Evolutionary conservation across 1,284 basidiomycete species (phyloP).

Genomic region (Takashimella tepidaria): DNA sequence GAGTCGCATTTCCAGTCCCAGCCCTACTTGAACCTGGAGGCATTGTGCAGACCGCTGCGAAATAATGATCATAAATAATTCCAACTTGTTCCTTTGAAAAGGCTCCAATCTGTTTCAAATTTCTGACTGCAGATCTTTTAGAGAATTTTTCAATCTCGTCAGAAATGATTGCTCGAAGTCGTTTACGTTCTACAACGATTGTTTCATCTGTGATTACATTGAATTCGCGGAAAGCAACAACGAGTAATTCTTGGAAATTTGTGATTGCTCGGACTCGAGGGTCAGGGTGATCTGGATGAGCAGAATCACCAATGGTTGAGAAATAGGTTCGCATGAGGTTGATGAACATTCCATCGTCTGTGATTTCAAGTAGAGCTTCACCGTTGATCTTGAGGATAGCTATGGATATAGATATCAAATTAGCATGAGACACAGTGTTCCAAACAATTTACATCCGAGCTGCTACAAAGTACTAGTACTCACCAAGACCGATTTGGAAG

Average conservation of each 20-base stretch:
- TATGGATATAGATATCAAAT: conserved; percentile 24
- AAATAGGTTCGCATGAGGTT: conserved; percentile 95
- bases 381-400: conserved; percentile 99
- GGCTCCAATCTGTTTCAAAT: conserved; percentile 71
- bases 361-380: conserved; percentile 85
- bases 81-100: conserved; percentile 89
- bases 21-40: conserved; percentile 49
- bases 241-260: conserved; percentile 93
- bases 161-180: conserved; percentile 85
- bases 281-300: conserved; percentile 83
- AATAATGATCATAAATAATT: conserved; percentile 82
- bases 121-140: conserved; percentile 88
- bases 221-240: conserved; percentile 96
- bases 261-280: conserved; percentile 91
- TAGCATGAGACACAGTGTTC: background rate
- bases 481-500: conserved; percentile 64
- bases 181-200: conserved; percentile 78
- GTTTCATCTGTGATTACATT: conserved; percentile 94
- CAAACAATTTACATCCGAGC: too few relatives aligned
- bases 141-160: conserved; percentile 93
- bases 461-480: conserved; percentile 3
- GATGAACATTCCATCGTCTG: conserved; percentile 96
- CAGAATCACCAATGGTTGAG: conserved; percentile 85
- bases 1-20: conserved; percentile 7
- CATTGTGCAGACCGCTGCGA: conserved; percentile 72